Evolutionary conservation across 108 stramenopile genomes (phyloP), one percentile per base, ranked within the genome.

Genomic region (Aurantiochytrium sp.): DNA sequence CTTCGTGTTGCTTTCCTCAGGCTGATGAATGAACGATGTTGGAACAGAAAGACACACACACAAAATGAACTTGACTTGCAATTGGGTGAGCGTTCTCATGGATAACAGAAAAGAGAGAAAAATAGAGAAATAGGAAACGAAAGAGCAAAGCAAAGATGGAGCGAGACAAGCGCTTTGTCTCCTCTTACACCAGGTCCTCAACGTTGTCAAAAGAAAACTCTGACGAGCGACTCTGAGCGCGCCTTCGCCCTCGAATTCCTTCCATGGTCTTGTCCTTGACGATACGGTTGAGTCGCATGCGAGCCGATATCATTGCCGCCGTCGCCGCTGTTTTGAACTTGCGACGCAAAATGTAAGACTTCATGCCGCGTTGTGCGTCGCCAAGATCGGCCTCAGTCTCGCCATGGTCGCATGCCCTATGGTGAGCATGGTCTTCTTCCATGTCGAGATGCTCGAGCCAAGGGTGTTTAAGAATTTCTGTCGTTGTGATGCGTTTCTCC

Each of bases 401-500:
- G 25, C 19, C 19, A 53, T 53, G 76, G 12, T 43, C 49, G 51
- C 19, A 14, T 23, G 1, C 59, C n/a, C n/a, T 23, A 59, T 59
- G 59, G 2, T 19, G 19, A 59, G 69, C 2, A 55, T 21, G 2
- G 43, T 58, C 72, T 18, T 16, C 12, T 5, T 51, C 60, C 18
- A 42, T 4, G 6, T 88, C 43, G 25, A 53, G 19, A 18, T 72
- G 19, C 8, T 42, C 49, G 88, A 92, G 18, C 91, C 91, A 92
- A 14, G 91, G 89, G 72, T 89, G 88, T 21, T 88, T 49, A 16
- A 92, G 71, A 14, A 88, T 87, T 29, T 90, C 87, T n/a, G 83
- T 72, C 28, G 72, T 55, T 16, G 91, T 88, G 45, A 90, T 43
- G 25, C 91, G 60, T 29, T 47, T 10, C 45, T 69, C 44, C 44